phyloP scores from a whole-genome alignment of 1,284 basidiomycete species.

The Anthracocystis walkeri region DNA sequence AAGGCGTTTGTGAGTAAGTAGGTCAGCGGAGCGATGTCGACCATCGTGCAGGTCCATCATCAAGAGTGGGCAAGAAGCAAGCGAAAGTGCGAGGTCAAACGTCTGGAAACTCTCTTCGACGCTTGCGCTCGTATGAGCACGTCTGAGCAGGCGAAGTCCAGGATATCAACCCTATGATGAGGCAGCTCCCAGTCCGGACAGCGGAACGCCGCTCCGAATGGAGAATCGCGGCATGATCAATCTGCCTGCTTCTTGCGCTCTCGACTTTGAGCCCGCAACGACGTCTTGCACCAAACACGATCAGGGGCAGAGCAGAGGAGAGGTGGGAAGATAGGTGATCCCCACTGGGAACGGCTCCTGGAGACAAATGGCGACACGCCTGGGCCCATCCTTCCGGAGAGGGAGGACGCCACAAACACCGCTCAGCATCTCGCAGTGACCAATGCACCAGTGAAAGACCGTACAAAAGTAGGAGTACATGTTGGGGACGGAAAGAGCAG shows the following conservation, averaged over 20 bases:
- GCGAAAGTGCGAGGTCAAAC: not conserved
- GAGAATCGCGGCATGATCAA: not conserved
- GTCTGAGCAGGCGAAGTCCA: not conserved
- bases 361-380: not conserved
- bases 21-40: slow-evolving; percentile 23
- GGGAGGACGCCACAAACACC: not conserved
- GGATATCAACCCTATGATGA: not conserved
- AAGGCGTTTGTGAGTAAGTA: slow-evolving; percentile 20
- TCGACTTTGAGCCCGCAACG: not conserved
- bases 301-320: not conserved
- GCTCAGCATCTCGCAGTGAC: not conserved
- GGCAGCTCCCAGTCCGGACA: not conserved
- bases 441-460: not conserved
- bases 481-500: slow-evolving; percentile 14
- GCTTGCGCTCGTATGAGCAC: not conserved
- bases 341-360: not conserved
- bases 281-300: slow-evolving; percentile 9
- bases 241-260: slow-evolving; percentile 5
- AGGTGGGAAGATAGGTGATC: not conserved
- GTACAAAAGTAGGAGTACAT: slow-evolving; percentile 22
- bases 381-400: not conserved
- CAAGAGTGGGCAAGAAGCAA: slow-evolving; percentile 5
- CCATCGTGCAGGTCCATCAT: slow-evolving; percentile 17
- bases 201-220: not conserved
- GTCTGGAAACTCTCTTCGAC: not conserved